A percentile compares a stretch with the other conserved stretches of the same genome.
Evolutionary conservation across 1,284 basidiomycete species (phyloP).

Genomic region (Cryptococcus sp.): DNA sequence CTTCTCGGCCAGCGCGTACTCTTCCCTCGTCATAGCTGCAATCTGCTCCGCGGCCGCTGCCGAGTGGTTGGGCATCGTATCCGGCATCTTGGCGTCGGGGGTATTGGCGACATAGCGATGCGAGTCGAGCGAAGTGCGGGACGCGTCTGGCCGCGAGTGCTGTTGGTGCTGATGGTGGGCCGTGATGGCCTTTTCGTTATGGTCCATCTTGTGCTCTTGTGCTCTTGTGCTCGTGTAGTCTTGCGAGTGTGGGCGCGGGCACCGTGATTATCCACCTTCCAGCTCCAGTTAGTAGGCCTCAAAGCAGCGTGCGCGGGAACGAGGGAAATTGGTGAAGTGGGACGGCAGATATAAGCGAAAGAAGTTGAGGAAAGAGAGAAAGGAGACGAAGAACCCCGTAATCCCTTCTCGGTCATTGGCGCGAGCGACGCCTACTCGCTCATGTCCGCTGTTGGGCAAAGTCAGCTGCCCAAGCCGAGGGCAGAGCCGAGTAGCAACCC

Average conservation of each 20-base stretch:
- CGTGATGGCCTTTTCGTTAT: not conserved
- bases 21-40: slow-evolving; percentile 39
- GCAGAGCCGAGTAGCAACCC: too few species aligned
- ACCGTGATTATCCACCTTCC: not conserved
- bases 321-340: too few species aligned
- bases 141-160: not conserved
- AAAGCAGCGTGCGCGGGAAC: too few species aligned
- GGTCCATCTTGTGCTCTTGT: not conserved
- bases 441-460: too few species aligned
- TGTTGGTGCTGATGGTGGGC: not conserved
- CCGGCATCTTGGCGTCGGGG: slow-evolving; percentile 14
- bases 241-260: not conserved
- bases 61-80: slow-evolving; percentile 17
- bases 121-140: slow-evolving; percentile 10
- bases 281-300: too few species aligned
- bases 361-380: too few species aligned
- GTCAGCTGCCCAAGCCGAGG: too few species aligned
- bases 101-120: slow-evolving; percentile 13
- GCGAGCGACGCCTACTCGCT: too few species aligned
- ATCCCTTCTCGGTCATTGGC: too few species aligned
- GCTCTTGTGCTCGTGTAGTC: not conserved
- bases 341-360: too few species aligned
- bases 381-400: too few species aligned
- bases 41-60: slow-evolving; percentile 21
- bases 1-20: slow-evolving; percentile 45